Base-by-base conservation (phyloP, 2,329 filamentous ascomycete genomes). In the Aquanectria penicillioides region DNA sequence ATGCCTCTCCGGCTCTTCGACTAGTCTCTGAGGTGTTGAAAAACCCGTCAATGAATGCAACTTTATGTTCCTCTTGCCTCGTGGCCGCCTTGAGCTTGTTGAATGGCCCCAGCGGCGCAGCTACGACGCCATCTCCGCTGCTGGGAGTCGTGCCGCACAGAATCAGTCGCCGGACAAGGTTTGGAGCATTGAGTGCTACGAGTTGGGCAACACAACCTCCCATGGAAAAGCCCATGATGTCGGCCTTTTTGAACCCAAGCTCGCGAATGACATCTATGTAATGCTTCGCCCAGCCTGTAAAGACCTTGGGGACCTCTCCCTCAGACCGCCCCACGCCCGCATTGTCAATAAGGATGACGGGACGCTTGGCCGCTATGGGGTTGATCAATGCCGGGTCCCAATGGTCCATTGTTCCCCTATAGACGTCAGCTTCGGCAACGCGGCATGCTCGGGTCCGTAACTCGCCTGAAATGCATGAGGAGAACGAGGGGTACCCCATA, bases 191-290 rank as follows among this genome's bases (percentile, higher is more conserved):
- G n/a, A 83, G 71, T 3, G 79, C 78, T 4, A 82, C 69, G 46
- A 80, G 68, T 60, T 83, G 81, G 7, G 78, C 80, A 4, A 75
- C 75, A 22, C 72, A 74, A 1, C 81, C 81, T 12, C 81, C 81
- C 74, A 84, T 79, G 8, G 78, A 82, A 67, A 81, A 84, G 2
- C 82, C 82, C 23, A 84, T 54, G 4, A 84, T 61, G 55, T 84
- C 80, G 44, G 78, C 71, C 49, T 77, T 64, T 0, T 50, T 28
- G n/a, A 81, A 61, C 2, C 76, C 76, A 57, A 78, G 75, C 4
- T 70, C 74, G 29, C 59, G 54, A 23, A 77, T 71, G 15, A 76
- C 73, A n/a, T 74, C 68, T 26, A 73, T 62, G 63, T 73, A 75
- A 52, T 73, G 63, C 50, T 66, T 60, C 8, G 73, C 73, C 71